These are phyloP conservation scores for Schwanniomyces polymorphus DNA, from an alignment of 805 yeast species.

Conservation along the genomic window DNA sequence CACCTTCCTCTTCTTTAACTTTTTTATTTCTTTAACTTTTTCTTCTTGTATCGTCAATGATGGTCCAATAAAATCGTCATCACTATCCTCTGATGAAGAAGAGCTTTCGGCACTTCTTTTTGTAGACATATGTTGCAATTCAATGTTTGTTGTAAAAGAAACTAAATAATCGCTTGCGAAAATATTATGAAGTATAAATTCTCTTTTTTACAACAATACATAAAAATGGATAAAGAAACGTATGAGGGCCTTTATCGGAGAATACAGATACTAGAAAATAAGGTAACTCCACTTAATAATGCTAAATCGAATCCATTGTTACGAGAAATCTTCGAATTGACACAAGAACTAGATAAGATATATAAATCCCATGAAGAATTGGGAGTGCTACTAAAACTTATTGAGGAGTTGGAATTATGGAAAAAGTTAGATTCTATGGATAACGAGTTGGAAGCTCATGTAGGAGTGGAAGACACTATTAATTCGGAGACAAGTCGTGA, in stretches of 20 bases:
- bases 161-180: background rate
- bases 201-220: background rate
- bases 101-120: constrained; percentile 4
- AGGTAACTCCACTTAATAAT: background rate
- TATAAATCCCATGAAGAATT: constrained; percentile 18
- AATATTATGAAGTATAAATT: background rate
- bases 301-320: constrained; percentile 6
- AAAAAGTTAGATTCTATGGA: constrained; percentile 5
- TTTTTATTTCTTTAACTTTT: background rate
- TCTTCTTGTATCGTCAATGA: background rate
- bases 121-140: background rate
- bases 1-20: background rate
- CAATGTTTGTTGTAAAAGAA: background rate
- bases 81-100: constrained; percentile 4
- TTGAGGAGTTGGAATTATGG: constrained; percentile 19
- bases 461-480: background rate
- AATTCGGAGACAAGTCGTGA: background rate
- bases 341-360: constrained; percentile 10
- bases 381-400: constrained; percentile 14
- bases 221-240: constrained; percentile 2
- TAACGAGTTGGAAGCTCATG: background rate
- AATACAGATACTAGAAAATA: constrained; percentile 1
- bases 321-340: constrained; percentile 14
- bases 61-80: constrained; percentile 8
- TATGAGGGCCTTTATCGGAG: background rate